These are phyloP conservation scores for Candida alai DNA, from an alignment of 805 yeast genomes.

Conservation along the genomic window DNA sequence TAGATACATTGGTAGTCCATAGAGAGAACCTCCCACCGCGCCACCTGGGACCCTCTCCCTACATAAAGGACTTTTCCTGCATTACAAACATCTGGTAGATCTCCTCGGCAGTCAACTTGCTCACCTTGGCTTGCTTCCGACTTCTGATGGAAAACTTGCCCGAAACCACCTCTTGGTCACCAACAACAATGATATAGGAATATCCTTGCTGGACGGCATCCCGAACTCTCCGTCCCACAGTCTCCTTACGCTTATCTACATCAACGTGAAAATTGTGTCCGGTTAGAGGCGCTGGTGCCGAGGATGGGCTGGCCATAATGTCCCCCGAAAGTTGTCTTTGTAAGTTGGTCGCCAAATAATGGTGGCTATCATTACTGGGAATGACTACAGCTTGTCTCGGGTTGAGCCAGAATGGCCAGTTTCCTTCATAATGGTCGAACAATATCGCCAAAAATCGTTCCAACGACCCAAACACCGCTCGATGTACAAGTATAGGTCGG, in stretches of 20 bases:
- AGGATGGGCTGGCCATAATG: constrained; percentile 20
- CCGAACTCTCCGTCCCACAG: constrained; percentile 76
- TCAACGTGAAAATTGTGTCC: constrained; percentile 69
- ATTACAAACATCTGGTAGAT: constrained; percentile 50
- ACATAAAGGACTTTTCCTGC: constrained; percentile 49
- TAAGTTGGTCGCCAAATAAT: constrained; percentile 49
- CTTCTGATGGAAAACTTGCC: constrained; percentile 63
- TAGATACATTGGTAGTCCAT: too few species aligned
- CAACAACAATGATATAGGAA: constrained; percentile 77
- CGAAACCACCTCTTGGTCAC: constrained; percentile 71
- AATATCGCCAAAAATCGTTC: constrained; percentile 90
- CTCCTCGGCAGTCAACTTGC: constrained; percentile 45
- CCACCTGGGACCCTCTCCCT: too few species aligned
- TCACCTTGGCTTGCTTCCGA: constrained; percentile 45
- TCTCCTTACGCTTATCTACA: constrained; percentile 67
- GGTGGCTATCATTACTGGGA: constrained; percentile 69
- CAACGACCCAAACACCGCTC: constrained; percentile 93
- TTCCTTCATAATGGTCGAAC: constrained; percentile 85
- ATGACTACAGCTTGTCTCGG: constrained; percentile 86
- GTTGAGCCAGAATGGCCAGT: constrained; percentile 97
- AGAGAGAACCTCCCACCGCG: too few species aligned
- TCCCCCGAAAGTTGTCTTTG: constrained; percentile 46
- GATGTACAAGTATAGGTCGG: constrained; percentile 89
- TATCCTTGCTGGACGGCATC: constrained; percentile 74
- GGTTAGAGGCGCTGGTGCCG: constrained; percentile 49